Evolutionary conservation across 257 asterid genomes (phyloP), one percentile per base, ranked within the genome.

Genomic region (Jaltomata sinuosa): DNA sequence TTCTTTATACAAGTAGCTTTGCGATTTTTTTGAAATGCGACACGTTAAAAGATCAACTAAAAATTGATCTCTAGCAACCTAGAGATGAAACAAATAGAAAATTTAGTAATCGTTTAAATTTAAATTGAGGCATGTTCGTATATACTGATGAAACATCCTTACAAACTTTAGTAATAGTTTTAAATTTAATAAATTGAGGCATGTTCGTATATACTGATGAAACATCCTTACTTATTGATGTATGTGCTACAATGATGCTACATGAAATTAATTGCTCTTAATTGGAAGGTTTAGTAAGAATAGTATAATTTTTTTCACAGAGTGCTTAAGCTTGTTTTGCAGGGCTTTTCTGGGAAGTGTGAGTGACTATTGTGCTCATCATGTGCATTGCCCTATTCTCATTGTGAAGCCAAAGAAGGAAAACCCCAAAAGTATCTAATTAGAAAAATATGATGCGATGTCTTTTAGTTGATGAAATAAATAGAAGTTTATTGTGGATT

Each of bases 321-420:
- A 67, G 25, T 67, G 45, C 14, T 69, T 21, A 21, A 38, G 54
- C 5, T 83, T 53, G 5, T 11, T 54, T 72, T 83, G 80, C 84
- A 91, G 94, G 94, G 92, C 92, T 3, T 87, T 91, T 5, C 21
- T 91, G 65, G 94, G 96, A 81, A 92, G 94, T 76, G 92, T 92
- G 92, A 72, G 80, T 5, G 80, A 72, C 55, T 72, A 72, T 22
- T 72, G 80, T 45, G 80, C 80, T 40, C 57, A 91, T 72, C 91
- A 89, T 47, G 91, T 92, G 6, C 84, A 83, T 5, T 92, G 94
- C 79, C 92, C 89, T 0, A 89, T 91, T 42, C 88, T 92, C 52
- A 85, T 92, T n/a, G 81, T 91, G 45, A 92, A 92, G 87, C 86
- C 87, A 49, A 86, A 89, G 12, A 84, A 85, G 57, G 69, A 36